A percentile compares a stretch with the other conserved stretches of the same genome.
Conservation (phyloP, 2,329 filamentous ascomycete genomes). For the Penicillium brevicompactum region DNA sequence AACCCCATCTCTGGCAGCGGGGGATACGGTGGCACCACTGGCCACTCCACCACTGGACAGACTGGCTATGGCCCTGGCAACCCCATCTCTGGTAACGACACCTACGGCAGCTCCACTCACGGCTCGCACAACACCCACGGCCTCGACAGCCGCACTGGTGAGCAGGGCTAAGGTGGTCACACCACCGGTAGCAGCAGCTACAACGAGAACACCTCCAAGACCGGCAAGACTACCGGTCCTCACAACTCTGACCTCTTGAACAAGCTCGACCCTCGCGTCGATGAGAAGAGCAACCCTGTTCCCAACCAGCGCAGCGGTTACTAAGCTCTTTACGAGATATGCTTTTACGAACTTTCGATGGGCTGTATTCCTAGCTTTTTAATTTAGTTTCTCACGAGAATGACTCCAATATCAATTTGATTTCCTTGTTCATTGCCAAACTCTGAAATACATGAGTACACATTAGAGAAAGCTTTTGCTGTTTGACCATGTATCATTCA, state of each 20-base stretch:
- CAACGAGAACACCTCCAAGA: conserved; percentile 2
- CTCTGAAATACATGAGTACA: too few relatives aligned
- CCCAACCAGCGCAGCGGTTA: conserved; percentile 16
- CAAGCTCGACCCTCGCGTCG: conserved; percentile 33
- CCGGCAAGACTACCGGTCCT: conserved; percentile 36
- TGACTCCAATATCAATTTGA: background rate
- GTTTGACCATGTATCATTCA: too few relatives aligned
- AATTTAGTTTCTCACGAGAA: background rate
- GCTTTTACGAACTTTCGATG: background rate
- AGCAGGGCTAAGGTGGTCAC: conserved; percentile 13
- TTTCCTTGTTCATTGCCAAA: background rate
- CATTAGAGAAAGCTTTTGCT: too few relatives aligned
- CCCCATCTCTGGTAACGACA: background rate
- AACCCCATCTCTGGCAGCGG: conserved; percentile 6
- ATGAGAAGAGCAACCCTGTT: conserved; percentile 6
- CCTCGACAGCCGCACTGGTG: conserved; percentile 30
- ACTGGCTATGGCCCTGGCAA: background rate
- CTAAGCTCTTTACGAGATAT: conserved; percentile 6
- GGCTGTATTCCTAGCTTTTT: background rate
- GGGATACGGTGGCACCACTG: background rate
- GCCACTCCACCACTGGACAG: background rate
- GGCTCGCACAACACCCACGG: conserved; percentile 58
- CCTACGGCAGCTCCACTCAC: background rate
- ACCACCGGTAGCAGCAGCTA: conserved; percentile 19
- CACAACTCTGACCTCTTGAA: conserved; percentile 51